These are phyloP conservation scores for Fusarium redolens DNA, from an alignment of 2,329 filamentous ascomycete genomes.

Conservation along the genomic window DNA sequence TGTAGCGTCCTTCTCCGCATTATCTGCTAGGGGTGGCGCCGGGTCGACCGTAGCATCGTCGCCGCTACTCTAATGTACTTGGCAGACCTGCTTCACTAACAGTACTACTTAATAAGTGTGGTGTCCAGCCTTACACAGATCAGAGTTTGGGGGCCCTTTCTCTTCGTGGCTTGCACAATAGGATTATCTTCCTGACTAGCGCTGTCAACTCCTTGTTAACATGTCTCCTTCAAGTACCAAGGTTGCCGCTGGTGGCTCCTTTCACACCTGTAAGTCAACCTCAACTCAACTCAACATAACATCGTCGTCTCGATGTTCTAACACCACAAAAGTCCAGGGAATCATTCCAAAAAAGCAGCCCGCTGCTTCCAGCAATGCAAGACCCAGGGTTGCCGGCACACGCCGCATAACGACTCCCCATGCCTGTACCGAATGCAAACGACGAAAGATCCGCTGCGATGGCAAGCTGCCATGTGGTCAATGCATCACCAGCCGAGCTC, in stretches of 20 bases:
- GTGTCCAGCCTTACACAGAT: constrained; percentile 29
- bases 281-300: background rate
- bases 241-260: constrained; percentile 56
- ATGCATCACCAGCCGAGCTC: constrained; percentile 83
- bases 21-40: constrained; percentile 20
- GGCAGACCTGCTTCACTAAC: constrained; percentile 30
- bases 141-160: constrained; percentile 30
- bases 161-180: constrained; percentile 27
- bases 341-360: constrained; percentile 64
- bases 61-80: constrained; percentile 17
- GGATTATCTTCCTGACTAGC: constrained; percentile 24
- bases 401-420: constrained; percentile 67
- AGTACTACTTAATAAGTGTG: constrained; percentile 35
- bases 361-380: constrained; percentile 49
- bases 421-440: constrained; percentile 81
- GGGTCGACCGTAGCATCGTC: constrained; percentile 27
- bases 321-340: constrained; percentile 58
- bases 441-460: constrained; percentile 86
- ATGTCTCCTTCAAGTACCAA: constrained; percentile 58
- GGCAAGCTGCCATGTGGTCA: constrained; percentile 85
- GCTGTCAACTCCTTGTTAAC: constrained; percentile 26
- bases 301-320: background rate
- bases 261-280: constrained; percentile 42
- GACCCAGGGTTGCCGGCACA: constrained; percentile 54
- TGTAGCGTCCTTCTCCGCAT: constrained; percentile 34